These are phyloP conservation scores for Kalmusia sp. DNA, from an alignment of 2,329 filamentous ascomycete species.

Conservation along the genomic window DNA sequence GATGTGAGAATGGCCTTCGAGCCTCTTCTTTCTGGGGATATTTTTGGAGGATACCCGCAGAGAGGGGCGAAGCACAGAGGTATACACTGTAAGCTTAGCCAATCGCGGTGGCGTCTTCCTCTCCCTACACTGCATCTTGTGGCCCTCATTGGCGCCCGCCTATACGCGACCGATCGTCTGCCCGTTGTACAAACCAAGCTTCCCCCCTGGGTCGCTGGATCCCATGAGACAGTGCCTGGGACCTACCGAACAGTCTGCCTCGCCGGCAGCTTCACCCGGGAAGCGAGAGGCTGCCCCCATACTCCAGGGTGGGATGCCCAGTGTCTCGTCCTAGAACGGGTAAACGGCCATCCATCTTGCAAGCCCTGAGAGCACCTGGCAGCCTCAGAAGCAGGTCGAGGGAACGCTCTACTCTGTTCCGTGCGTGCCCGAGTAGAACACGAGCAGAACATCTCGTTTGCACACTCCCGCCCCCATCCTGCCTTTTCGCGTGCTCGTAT, in stretches of 20 bases:
- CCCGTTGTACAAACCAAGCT: neutral
- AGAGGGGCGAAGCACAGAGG: constrained; percentile 6
- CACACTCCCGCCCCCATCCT: neutral
- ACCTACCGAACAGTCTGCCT: constrained; percentile 1
- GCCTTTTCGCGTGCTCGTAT: neutral
- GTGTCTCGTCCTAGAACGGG: constrained; percentile 7
- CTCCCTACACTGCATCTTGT: neutral
- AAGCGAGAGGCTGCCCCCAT: constrained; percentile 7
- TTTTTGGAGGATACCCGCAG: constrained; percentile 7
- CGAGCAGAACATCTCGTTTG: neutral
- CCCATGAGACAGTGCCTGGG: constrained; percentile 1
- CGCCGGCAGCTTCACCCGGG: constrained; percentile 3
- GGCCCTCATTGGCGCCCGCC: constrained; percentile 1
- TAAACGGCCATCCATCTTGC: neutral
- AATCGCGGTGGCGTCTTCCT: neutral
- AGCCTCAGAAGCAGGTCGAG: neutral
- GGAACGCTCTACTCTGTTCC: neutral
- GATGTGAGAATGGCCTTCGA: neutral
- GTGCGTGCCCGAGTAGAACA: neutral
- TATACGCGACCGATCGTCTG: neutral
- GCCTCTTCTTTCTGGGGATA: constrained; percentile 3
- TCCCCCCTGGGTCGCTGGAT: neutral
- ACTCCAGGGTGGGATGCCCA: constrained; percentile 2
- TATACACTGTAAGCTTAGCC: constrained; percentile 7
- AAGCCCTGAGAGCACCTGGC: neutral